phyloP scores from a whole-genome alignment of 352 stramenopile genomes.

The Salisapilia sapeloensis region DNA sequence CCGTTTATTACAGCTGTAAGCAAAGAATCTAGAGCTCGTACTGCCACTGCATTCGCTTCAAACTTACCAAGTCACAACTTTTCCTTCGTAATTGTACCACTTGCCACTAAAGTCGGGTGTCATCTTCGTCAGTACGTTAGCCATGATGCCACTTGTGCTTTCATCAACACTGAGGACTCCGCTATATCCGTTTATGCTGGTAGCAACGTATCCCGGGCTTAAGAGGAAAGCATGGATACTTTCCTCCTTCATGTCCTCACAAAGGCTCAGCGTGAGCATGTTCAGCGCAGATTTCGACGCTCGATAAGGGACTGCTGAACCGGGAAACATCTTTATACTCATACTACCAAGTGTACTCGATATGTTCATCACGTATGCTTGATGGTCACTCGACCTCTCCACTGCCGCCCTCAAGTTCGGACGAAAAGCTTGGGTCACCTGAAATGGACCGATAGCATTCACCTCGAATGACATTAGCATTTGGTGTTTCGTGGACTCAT shows the following conservation, averaged over 20 bases:
- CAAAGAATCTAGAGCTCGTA: no score
- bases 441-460: slow-evolving; percentile 49
- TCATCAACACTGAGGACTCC: slow-evolving; percentile 19
- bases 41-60: no score
- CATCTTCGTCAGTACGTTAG: slow-evolving; percentile 8
- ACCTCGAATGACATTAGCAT: slow-evolving; percentile 54
- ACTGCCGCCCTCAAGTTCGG: slow-evolving; percentile 27
- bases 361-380: slow-evolving; percentile 35
- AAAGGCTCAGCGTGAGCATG: slow-evolving; percentile 42
- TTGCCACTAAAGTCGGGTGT: slow-evolving; percentile 19
- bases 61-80: slow-evolving; percentile 21
- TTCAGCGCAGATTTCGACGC: slow-evolving; percentile 74
- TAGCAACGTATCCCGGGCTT: slow-evolving; percentile 46
- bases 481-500: slow-evolving; percentile 25
- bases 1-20: no score
- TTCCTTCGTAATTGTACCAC: slow-evolving; percentile 23
- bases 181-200: slow-evolving; percentile 27
- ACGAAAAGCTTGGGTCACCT: slow-evolving; percentile 34
- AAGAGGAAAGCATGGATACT: slow-evolving; percentile 38
- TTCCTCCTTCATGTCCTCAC: slow-evolving; percentile 23
- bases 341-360: slow-evolving; percentile 47
- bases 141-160: slow-evolving; percentile 26
- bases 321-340: slow-evolving; percentile 22
- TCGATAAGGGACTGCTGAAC: slow-evolving; percentile 54
- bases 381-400: slow-evolving; percentile 7